phyloP scores from a whole-genome alignment of 2,329 filamentous ascomycete genomes.

The Trichoderma sp. region DNA sequence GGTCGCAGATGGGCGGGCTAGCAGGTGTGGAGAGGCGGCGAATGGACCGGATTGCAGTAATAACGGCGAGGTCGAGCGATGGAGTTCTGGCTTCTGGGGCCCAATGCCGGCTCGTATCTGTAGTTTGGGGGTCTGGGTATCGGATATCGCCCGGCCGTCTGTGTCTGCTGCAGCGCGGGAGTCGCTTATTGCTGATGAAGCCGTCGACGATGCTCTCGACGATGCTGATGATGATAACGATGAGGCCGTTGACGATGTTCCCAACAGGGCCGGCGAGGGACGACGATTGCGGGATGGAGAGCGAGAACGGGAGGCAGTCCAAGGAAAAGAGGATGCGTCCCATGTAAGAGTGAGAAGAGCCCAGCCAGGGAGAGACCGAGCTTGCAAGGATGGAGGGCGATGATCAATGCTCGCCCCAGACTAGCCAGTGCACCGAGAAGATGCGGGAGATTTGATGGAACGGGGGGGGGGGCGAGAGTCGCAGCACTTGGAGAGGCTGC shows the following conservation, averaged over 20 bases:
- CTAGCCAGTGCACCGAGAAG: conserved; percentile 22
- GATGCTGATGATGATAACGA: background rate
- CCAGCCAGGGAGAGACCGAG: conserved; percentile 1
- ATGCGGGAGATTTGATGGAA: conserved; percentile 27
- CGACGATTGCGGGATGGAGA: conserved; percentile 4
- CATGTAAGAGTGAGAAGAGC: conserved; percentile 11
- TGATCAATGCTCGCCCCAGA: conserved; percentile 26
- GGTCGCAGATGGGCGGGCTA: conserved; percentile 14
- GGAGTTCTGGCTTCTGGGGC: conserved; percentile 12
- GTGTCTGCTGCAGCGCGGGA: background rate
- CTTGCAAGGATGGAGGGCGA: conserved; percentile 22
- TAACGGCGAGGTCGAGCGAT: conserved; percentile 12
- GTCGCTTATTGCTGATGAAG: background rate
- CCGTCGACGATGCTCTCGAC: background rate
- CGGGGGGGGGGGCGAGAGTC: conserved; percentile 7
- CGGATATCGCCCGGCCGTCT: background rate
- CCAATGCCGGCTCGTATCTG: conserved; percentile 11
- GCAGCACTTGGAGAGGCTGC: too few relatives aligned
- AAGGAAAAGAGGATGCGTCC: conserved; percentile 17
- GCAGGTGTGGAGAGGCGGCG: conserved; percentile 23
- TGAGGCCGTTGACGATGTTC: background rate
- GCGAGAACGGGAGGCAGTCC: conserved; percentile 3
- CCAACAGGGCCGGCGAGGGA: background rate
- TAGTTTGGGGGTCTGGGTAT: background rate
- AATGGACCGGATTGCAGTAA: conserved; percentile 19